Evolutionary conservation across 129 eudicot genomes (phyloP).

Genomic region (Erigeron canadensis): DNA sequence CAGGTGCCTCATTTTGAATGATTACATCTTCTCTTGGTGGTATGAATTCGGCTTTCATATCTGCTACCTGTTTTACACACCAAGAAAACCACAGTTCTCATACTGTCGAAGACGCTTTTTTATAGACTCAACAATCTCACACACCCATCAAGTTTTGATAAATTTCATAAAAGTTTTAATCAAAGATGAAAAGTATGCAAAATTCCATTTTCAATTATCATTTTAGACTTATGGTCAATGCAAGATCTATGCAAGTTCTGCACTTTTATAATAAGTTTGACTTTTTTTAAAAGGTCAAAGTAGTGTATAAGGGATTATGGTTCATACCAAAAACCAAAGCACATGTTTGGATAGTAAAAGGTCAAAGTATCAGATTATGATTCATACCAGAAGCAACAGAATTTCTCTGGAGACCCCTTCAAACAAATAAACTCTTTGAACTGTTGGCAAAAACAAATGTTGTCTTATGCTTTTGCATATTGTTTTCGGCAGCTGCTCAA

Average conservation of each 20-base stretch:
- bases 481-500: slow-evolving; percentile 83
- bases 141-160: neutral
- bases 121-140: neutral
- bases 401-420: slow-evolving; percentile 67
- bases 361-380: neutral
- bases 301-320: neutral
- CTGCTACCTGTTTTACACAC: slow-evolving; percentile 49
- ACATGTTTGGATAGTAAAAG: slow-evolving; percentile 12
- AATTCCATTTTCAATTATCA: neutral
- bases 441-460: slow-evolving; percentile 75
- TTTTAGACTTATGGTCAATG: neutral
- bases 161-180: neutral
- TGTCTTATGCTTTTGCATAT: slow-evolving; percentile 80
- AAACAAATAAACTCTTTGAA: slow-evolving; percentile 70
- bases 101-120: too few species aligned
- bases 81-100: too few species aligned
- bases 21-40: slow-evolving; percentile 95
- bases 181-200: neutral
- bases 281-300: neutral
- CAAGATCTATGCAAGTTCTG: neutral
- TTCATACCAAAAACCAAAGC: slow-evolving; percentile 60
- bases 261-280: neutral
- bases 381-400: slow-evolving; percentile 70
- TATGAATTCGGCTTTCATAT: slow-evolving; percentile 83
- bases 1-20: slow-evolving; percentile 81